These are phyloP conservation scores for Fusarium sp. DNA, from an alignment of 2,329 filamentous ascomycete species.

Conservation along the genomic window DNA sequence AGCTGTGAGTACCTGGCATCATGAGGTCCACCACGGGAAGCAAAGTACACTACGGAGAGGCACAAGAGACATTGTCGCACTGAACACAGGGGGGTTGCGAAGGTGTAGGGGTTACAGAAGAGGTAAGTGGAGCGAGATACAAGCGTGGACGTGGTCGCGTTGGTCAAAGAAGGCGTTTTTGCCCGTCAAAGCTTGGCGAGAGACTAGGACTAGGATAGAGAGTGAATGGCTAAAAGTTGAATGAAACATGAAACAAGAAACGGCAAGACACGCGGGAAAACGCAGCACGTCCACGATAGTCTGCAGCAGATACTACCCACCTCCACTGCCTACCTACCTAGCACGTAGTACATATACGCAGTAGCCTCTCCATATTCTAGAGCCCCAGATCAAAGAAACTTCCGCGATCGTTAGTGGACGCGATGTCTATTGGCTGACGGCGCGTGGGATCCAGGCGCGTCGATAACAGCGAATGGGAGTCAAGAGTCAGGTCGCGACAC, in stretches of 20 bases:
- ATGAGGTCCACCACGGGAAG: not conserved
- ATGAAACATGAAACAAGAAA: constrained; percentile 40
- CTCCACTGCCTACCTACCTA: too few species aligned
- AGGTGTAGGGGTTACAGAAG: constrained; percentile 4
- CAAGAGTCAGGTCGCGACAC: constrained; percentile 10
- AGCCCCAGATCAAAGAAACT: not conserved
- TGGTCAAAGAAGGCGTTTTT: constrained; percentile 14
- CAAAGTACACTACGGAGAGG: constrained; percentile 22
- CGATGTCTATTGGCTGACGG: constrained; percentile 28
- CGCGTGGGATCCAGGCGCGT: constrained; percentile 39
- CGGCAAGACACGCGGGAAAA: constrained; percentile 16
- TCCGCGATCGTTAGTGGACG: constrained; percentile 19
- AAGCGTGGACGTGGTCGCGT: constrained; percentile 13
- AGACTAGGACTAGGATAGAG: constrained; percentile 24
- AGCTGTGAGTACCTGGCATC: not conserved
- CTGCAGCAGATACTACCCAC: constrained; percentile 10
- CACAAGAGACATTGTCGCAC: constrained; percentile 1
- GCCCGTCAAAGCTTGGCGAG: constrained; percentile 11
- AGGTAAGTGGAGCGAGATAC: constrained; percentile 19
- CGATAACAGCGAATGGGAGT: constrained; percentile 35
- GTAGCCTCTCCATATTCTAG: constrained; percentile 10
- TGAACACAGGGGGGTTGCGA: not conserved
- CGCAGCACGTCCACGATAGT: constrained; percentile 12
- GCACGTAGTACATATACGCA: too few species aligned
- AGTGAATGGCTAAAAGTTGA: constrained; percentile 14